Evolutionary conservation across 352 stramenopile species (phyloP).

Genomic region (Globisporangium cystogenes): DNA sequence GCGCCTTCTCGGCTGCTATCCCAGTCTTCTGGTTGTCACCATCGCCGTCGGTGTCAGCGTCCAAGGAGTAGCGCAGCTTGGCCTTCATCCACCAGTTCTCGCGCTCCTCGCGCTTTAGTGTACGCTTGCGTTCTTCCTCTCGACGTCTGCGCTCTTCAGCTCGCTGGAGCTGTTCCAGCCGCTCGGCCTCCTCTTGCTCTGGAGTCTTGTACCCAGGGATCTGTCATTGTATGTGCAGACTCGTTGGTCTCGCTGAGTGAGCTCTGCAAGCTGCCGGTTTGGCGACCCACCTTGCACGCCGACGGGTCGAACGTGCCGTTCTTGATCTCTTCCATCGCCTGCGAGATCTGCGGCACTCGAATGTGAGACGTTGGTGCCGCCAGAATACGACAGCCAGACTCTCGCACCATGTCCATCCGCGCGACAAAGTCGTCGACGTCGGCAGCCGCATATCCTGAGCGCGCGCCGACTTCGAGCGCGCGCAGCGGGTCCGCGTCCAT

Average conservation of each 20-base stretch:
- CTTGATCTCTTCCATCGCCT: conserved; percentile 79
- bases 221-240: too few relatives aligned
- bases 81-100: conserved; percentile 66
- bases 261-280: background rate
- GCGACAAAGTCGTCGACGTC: conserved; percentile 66
- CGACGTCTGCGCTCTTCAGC: conserved; percentile 34
- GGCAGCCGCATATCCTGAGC: conserved; percentile 50
- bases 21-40: conserved; percentile 15
- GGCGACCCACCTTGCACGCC: conserved; percentile 44
- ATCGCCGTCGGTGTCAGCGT: conserved; percentile 13
- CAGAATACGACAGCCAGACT: background rate
- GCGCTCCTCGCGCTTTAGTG: conserved; percentile 50
- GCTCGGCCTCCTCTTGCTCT: conserved; percentile 62
- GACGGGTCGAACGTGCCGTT: conserved; percentile 70
- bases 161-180: conserved; percentile 21
- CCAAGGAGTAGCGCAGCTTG: conserved; percentile 43
- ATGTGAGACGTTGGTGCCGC: too few relatives aligned
- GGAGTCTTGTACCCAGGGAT: conserved; percentile 75
- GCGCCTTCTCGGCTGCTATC: background rate
- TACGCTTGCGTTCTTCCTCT: conserved; percentile 32
- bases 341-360: conserved; percentile 31
- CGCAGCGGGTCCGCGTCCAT: conserved; percentile 47
- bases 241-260: too few relatives aligned
- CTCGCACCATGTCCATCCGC: conserved; percentile 62
- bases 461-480: conserved; percentile 66